Percentiles rank a stretch among this genome's conserved stretches.
These are phyloP conservation scores for Nevesoporus exiguus DNA, from an alignment of 768 basidiomycete species.

Conservation along the genomic window DNA sequence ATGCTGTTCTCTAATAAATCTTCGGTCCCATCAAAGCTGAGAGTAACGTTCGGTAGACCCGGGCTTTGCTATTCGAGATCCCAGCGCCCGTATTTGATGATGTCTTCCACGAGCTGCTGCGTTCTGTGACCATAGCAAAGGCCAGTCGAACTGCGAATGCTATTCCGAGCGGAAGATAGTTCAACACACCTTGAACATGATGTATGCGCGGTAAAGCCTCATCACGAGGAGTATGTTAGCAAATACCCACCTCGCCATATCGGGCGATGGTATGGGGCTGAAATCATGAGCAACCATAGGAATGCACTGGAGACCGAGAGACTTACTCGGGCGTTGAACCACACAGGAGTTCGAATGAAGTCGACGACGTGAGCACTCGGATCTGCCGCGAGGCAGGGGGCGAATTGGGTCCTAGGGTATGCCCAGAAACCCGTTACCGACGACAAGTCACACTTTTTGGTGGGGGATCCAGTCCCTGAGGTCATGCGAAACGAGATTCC, in stretches of 20 bases:
- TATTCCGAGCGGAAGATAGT: too few species aligned
- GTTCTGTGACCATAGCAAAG: conserved; percentile 9
- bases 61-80: conserved; percentile 1
- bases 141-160: conserved; percentile 19
- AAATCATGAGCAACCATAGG: conserved; percentile 29
- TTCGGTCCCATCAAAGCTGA: conserved; percentile 23
- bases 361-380: conserved; percentile 52
- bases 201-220: conserved; percentile 47
- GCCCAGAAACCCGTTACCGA: conserved; percentile 69
- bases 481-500: conserved; percentile 56
- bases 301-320: not conserved
- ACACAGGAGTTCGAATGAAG: conserved; percentile 59
- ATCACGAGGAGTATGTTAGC: conserved; percentile 49
- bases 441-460: conserved; percentile 40
- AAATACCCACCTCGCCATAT: conserved; percentile 48
- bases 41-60: conserved; percentile 21
- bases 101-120: conserved; percentile 9
- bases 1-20: conserved; percentile 19
- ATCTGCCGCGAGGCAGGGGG: conserved; percentile 52
- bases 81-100: conserved; percentile 10
- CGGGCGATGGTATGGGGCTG: conserved; percentile 39
- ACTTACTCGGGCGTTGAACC: conserved; percentile 53
- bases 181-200: conserved; percentile 44
- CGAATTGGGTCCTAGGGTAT: conserved; percentile 53
- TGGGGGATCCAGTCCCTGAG: conserved; percentile 36